A percentile compares a stretch with the other conserved stretches of the same genome.
Conservation (phyloP, 306 rosid genomes). For the Prunus mira region DNA sequence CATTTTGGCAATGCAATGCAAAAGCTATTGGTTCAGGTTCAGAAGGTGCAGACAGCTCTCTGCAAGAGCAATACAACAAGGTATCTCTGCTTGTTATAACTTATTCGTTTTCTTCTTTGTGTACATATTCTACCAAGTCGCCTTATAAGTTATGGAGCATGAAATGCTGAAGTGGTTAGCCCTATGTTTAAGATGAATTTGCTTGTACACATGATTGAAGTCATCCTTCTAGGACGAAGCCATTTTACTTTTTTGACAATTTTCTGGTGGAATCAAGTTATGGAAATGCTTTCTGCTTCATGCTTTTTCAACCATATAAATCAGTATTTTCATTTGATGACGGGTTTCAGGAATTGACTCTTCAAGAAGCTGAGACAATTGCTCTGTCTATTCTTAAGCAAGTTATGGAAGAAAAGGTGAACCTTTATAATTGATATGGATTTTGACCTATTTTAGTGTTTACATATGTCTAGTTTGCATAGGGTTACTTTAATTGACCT, state of each 20-base stretch:
- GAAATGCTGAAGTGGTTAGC: neutral
- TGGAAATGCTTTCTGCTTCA: neutral
- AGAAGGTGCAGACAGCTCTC: slow-evolving; percentile 98
- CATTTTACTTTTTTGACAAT: neutral
- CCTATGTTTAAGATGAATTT: neutral
- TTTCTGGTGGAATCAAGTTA: neutral
- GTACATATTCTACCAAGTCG: neutral
- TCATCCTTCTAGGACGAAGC: neutral
- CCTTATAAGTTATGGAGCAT: neutral
- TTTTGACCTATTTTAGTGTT: neutral
- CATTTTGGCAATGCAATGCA: slow-evolving; percentile 99
- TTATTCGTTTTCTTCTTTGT: neutral
- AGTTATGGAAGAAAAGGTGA: slow-evolving; percentile 99
- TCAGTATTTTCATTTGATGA: neutral
- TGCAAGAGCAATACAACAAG: slow-evolving; percentile 97
- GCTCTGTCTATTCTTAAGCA: slow-evolving; percentile 97
- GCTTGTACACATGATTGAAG: neutral
- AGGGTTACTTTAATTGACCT: neutral
- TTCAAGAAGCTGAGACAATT: slow-evolving; percentile 91
- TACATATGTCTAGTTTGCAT: neutral
- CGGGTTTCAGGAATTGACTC: slow-evolving; percentile 74
- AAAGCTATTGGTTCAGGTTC: slow-evolving; percentile 99
- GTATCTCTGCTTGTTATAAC: slow-evolving; percentile 28
- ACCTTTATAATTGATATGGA: neutral
- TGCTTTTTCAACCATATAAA: neutral